Conservation (phyloP, 1,284 basidiomycete genomes). For the Ceratobasidium sp. region DNA sequence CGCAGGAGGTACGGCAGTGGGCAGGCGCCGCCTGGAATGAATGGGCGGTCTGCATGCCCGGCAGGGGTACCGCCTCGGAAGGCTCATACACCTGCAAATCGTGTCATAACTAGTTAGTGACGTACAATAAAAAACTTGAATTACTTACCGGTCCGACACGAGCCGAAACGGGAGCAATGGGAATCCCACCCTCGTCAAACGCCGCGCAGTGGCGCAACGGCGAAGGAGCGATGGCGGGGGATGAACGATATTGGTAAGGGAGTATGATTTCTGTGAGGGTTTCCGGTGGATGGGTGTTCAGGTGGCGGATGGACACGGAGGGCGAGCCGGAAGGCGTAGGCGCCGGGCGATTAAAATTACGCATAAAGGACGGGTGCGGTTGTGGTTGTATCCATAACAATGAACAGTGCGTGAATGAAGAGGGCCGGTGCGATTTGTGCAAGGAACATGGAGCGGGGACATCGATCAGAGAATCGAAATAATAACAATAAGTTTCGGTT, state of each 20-base stretch:
- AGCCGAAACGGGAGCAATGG: background rate
- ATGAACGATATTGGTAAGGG: conserved; percentile 21
- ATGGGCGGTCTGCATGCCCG: too few species aligned
- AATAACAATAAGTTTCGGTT: background rate
- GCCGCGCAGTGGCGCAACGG: conserved; percentile 9
- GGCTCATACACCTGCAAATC: too few species aligned
- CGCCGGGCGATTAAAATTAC: background rate
- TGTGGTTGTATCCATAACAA: too few species aligned
- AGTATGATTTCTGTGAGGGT: conserved; percentile 18
- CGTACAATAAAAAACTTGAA: too few species aligned
- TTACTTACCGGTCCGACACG: conserved; percentile 20
- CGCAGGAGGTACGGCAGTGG: conserved; percentile 93
- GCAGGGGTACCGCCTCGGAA: too few species aligned
- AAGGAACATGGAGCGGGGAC: conserved; percentile 1
- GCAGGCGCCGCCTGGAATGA: too few species aligned
- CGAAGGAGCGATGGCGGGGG: background rate
- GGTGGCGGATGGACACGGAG: conserved; percentile 11
- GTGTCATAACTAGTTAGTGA: too few species aligned
- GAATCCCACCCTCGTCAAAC: background rate
- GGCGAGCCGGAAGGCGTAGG: too few species aligned
- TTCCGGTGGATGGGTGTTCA: conserved; percentile 33
- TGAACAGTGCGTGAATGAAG: background rate
- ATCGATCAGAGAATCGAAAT: conserved; percentile 4
- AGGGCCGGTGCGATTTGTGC: conserved; percentile 12
- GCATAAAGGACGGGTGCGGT: background rate